These are phyloP conservation scores for Dissophora ornata DNA, from an alignment of 192 early-diverging fungal genomes.

Conservation along the genomic window DNA sequence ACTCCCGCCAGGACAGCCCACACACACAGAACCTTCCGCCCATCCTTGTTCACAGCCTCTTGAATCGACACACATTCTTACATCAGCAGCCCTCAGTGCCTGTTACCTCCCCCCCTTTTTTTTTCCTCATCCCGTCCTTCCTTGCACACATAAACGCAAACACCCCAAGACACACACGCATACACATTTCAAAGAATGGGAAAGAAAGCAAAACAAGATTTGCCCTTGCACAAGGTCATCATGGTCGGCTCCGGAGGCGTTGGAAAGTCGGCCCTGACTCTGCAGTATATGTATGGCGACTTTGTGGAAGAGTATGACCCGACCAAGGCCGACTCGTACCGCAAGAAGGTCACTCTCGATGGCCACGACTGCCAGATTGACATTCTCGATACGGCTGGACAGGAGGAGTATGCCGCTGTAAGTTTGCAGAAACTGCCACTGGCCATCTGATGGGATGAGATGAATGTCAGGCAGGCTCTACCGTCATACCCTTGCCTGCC, in stretches of 20 bases:
- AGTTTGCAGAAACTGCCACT: no score
- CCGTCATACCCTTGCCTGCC: no score
- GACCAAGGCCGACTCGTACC: constrained; percentile 91
- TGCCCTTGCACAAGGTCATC: constrained; percentile 90
- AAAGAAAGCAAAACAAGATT: constrained; percentile 74
- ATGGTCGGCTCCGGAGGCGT: constrained; percentile 94
- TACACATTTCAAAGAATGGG: constrained; percentile 64
- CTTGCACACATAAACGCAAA: no score
- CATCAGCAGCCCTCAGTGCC: no score
- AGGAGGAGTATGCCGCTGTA: constrained; percentile 92
- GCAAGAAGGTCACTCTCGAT: constrained; percentile 84
- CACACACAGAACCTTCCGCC: no score
- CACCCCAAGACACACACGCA: no score
- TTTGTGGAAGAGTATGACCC: constrained; percentile 96
- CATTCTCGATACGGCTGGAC: constrained; percentile 90
- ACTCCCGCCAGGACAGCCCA: no score
- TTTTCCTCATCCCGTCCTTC: not conserved
- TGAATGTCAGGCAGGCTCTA: no score
- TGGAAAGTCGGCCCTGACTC: constrained; percentile 88
- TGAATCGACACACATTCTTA: no score
- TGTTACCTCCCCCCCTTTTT: no score
- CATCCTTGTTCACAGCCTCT: no score
- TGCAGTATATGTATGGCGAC: constrained; percentile 94
- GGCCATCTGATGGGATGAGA: no score
- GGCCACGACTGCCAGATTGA: constrained; percentile 85